Conservation (phyloP, 805 yeast genomes). For the Metschnikowia picachoensis region DNA sequence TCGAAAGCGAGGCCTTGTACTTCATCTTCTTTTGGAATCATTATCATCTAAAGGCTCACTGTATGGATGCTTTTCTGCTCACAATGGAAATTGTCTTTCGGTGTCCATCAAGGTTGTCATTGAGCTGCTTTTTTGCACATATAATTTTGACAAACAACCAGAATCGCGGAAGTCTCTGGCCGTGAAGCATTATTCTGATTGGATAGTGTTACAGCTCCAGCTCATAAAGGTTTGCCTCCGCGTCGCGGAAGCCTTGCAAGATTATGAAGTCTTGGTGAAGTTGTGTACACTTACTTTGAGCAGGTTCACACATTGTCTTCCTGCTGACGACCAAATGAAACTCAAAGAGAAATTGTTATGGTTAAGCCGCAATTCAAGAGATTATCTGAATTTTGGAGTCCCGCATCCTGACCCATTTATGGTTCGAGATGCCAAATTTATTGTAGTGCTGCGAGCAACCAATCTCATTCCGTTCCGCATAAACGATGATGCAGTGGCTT, state of each 20-base stretch:
- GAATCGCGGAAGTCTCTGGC: conserved; percentile 26
- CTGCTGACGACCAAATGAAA: conserved; percentile 53
- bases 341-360: conserved; percentile 32
- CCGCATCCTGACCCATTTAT: conserved; percentile 75
- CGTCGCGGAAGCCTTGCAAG: conserved; percentile 50
- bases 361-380: conserved; percentile 19
- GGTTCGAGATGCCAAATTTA: conserved; percentile 46
- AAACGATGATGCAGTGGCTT: background rate
- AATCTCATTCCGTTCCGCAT: conserved; percentile 3
- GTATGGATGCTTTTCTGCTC: conserved; percentile 1
- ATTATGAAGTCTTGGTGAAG: conserved; percentile 34
- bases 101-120: conserved; percentile 38
- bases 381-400: conserved; percentile 16
- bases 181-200: conserved; percentile 27
- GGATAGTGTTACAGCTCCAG: conserved; percentile 57
- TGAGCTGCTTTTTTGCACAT: conserved; percentile 46
- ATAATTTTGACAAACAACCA: conserved; percentile 46
- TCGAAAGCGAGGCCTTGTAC: conserved; percentile 67
- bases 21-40: conserved; percentile 59
- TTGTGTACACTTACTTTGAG: conserved; percentile 54
- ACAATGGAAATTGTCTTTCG: conserved; percentile 1
- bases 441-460: conserved; percentile 5
- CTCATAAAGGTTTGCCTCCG: conserved; percentile 49
- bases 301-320: conserved; percentile 51
- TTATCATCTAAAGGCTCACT: conserved; percentile 38